These are phyloP conservation scores for Ustilago hordei DNA, from an alignment of 1,284 basidiomycete genomes.

Conservation along the genomic window DNA sequence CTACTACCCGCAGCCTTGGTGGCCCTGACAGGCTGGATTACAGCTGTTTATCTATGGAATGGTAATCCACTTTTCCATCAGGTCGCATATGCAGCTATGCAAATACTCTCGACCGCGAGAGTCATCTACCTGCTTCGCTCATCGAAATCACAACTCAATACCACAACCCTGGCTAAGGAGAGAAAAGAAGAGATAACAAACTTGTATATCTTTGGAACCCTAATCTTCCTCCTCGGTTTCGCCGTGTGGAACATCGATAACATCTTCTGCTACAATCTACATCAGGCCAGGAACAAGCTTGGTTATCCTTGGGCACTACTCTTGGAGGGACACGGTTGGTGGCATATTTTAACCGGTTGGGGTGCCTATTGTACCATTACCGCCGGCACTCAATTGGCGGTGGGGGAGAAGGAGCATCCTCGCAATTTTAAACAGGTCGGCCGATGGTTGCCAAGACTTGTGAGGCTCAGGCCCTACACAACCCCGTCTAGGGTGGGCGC, in stretches of 20 bases:
- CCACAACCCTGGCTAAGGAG: slow-evolving; percentile 15
- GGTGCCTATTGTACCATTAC: slow-evolving; percentile 72
- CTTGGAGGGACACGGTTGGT: slow-evolving; percentile 70
- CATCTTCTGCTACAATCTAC: slow-evolving; percentile 70
- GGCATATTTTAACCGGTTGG: slow-evolving; percentile 73
- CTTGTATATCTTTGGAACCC: slow-evolving; percentile 40
- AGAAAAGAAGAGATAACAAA: slow-evolving; percentile 24
- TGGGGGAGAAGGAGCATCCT: slow-evolving; percentile 52
- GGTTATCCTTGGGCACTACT: slow-evolving; percentile 59
- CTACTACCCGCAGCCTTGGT: slow-evolving; percentile 44
- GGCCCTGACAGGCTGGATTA: slow-evolving; percentile 48
- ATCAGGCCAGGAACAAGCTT: slow-evolving; percentile 39
- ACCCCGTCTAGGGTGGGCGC: neutral
- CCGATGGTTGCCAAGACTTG: slow-evolving; percentile 38
- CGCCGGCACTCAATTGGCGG: slow-evolving; percentile 41
- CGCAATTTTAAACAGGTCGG: slow-evolving; percentile 39
- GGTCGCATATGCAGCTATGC: slow-evolving; percentile 72
- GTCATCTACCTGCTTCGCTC: slow-evolving; percentile 63
- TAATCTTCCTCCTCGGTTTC: slow-evolving; percentile 71
- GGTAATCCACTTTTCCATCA: slow-evolving; percentile 74
- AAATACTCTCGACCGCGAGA: slow-evolving; percentile 64
- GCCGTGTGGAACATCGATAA: slow-evolving; percentile 74
- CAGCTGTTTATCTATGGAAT: slow-evolving; percentile 69
- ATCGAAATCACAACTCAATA: slow-evolving; percentile 33
- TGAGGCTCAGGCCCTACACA: slow-evolving; percentile 37